Percentiles rank a stretch among this genome's conserved stretches.
Evolutionary conservation across 2,329 filamentous ascomycete genomes (phyloP).

Genomic region (Blastomyces percursus): DNA sequence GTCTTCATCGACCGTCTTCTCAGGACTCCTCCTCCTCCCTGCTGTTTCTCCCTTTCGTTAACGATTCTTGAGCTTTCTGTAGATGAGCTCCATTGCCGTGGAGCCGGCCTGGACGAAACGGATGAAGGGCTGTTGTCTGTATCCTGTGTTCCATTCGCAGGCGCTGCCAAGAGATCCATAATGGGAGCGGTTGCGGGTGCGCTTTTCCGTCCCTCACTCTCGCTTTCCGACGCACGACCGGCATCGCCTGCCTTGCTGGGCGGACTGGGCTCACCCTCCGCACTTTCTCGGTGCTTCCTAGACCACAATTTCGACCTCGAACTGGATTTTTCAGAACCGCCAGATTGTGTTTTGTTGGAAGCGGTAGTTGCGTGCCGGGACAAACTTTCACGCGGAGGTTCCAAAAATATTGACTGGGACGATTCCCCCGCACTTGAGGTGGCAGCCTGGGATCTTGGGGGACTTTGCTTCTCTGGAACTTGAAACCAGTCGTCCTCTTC

Average conservation of each 20-base stretch:
- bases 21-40: neutral
- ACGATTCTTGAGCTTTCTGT: neutral
- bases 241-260: no score
- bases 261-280: neutral
- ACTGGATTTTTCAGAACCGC: neutral
- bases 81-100: neutral
- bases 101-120: neutral
- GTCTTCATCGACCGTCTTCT: neutral
- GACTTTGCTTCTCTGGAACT: neutral
- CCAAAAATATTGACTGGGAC: neutral
- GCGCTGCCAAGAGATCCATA: no score
- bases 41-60: neutral
- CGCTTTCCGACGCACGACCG: neutral
- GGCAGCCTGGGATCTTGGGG: neutral
- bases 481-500: neutral
- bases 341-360: neutral
- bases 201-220: neutral
- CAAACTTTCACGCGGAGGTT: no score
- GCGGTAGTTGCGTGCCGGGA: neutral
- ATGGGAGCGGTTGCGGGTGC: neutral
- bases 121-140: neutral
- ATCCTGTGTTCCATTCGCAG: neutral
- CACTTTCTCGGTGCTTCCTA: neutral
- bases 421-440: neutral
- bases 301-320: neutral